phyloP scores from a whole-genome alignment of 495 filamentous ascomycete genomes.

The Daldinia grandis region DNA sequence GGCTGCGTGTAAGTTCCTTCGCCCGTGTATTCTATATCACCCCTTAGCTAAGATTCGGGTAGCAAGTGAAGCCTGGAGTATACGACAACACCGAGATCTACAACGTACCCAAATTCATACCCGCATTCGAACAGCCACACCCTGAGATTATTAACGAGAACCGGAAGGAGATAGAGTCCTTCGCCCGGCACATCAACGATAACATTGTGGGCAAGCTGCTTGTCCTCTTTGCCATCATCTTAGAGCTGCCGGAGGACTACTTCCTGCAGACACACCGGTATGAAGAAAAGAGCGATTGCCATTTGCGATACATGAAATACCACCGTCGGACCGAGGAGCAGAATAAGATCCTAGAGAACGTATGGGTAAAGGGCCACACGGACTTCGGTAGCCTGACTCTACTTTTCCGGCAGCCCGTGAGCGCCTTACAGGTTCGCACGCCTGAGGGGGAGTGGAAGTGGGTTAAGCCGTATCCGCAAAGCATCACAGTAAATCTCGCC shows the following conservation, averaged over 20 bases:
- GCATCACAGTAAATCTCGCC: slow-evolving; percentile 63
- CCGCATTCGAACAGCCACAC: slow-evolving; percentile 46
- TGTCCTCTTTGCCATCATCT: slow-evolving; percentile 58
- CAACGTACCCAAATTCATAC: slow-evolving; percentile 61
- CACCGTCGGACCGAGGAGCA: slow-evolving; percentile 54
- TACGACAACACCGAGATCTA: slow-evolving; percentile 62
- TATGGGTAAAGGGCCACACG: slow-evolving; percentile 59
- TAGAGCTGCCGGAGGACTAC: slow-evolving; percentile 62
- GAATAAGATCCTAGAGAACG: slow-evolving; percentile 43
- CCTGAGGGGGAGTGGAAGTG: slow-evolving; percentile 60
- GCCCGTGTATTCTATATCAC: no score
- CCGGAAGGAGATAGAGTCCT: slow-evolving; percentile 54
- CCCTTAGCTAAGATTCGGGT: slow-evolving; percentile 38
- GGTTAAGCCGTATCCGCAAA: slow-evolving; percentile 60
- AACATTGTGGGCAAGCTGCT: slow-evolving; percentile 57
- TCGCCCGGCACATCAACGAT: slow-evolving; percentile 58
- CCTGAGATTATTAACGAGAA: slow-evolving; percentile 48
- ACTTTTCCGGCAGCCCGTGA: slow-evolving; percentile 62
- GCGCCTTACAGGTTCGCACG: slow-evolving; percentile 60
- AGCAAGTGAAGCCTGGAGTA: slow-evolving; percentile 51
- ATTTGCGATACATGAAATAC: slow-evolving; percentile 66
- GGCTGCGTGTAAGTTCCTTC: slow-evolving; percentile 36
- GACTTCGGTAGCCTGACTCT: slow-evolving; percentile 67
- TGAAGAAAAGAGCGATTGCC: slow-evolving; percentile 56
- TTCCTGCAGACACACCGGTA: slow-evolving; percentile 61